phyloP scores from a whole-genome alignment of 2,329 filamentous ascomycete genomes.

The Fusarium continuum region DNA sequence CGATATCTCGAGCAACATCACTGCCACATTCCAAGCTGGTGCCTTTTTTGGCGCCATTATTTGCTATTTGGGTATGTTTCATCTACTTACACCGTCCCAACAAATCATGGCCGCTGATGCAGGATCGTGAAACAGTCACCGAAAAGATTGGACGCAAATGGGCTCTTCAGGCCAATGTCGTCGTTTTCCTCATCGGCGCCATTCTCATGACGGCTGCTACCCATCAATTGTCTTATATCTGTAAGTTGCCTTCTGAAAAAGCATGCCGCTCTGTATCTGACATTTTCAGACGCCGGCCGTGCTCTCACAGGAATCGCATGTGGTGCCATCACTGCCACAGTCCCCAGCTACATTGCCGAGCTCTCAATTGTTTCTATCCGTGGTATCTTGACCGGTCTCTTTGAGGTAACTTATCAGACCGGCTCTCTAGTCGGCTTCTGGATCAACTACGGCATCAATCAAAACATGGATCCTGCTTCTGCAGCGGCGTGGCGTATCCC shows the following conservation, averaged over 20 bases:
- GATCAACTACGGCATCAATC: constrained; percentile 57
- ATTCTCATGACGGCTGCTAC: constrained; percentile 55
- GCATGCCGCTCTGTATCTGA: neutral
- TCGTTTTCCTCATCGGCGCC: constrained; percentile 56
- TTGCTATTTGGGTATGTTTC: constrained; percentile 51
- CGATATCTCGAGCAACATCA: constrained; percentile 55
- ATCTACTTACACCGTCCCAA: fast-evolving
- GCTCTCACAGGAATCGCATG: constrained; percentile 66
- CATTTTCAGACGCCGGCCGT: constrained; percentile 61
- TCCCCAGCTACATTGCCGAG: constrained; percentile 72
- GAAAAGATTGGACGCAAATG: constrained; percentile 60
- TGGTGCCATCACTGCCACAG: constrained; percentile 65
- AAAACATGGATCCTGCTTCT: constrained; percentile 48
- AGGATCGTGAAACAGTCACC: constrained; percentile 50
- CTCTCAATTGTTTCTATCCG: constrained; percentile 66
- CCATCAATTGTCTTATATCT: constrained; percentile 56
- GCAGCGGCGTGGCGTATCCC: constrained; percentile 58
- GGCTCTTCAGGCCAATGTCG: constrained; percentile 58
- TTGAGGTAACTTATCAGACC: constrained; percentile 63
- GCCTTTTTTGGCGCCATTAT: constrained; percentile 63
- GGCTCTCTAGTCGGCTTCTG: constrained; percentile 62
- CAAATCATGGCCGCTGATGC: neutral
- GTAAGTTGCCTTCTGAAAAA: constrained; percentile 7
- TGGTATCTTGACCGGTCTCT: constrained; percentile 65
- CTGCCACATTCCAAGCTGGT: constrained; percentile 58